A percentile compares a stretch with the other conserved stretches of the same genome.
Conservation (phyloP, 2,329 filamentous ascomycete species). For the Penicillium sp. region DNA sequence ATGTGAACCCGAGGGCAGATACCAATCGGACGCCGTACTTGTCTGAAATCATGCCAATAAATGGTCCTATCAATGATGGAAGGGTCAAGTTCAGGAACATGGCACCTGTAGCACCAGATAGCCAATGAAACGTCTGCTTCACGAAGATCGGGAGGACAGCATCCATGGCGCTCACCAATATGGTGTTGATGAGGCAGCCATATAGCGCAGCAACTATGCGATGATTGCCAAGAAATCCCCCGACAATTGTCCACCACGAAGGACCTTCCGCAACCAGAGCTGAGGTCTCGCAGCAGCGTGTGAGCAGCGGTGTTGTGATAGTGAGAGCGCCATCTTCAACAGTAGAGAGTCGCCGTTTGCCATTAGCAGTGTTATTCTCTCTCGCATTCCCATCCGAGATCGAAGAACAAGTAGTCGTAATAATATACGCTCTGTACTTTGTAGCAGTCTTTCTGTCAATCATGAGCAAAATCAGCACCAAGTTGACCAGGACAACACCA, state of each 20-base stretch:
- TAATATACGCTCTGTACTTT: not conserved
- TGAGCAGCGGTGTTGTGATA: constrained; percentile 1
- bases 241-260: constrained; percentile 4
- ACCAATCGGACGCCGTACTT: constrained; percentile 3
- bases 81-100: constrained; percentile 7
- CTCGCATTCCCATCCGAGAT: not conserved
- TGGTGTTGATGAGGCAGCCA: constrained; percentile 4
- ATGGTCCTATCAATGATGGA: constrained; percentile 5
- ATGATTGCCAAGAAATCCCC: not conserved
- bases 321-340: not conserved
- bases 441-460: constrained; percentile 2
- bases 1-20: not conserved
- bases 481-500: not conserved
- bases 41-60: constrained; percentile 6
- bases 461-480: constrained; percentile 4
- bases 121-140: constrained; percentile 6
- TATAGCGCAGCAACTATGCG: constrained; percentile 3
- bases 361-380: not conserved
- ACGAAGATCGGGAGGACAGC: constrained; percentile 1
- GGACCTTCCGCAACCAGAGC: not conserved
- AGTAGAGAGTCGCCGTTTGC: not conserved
- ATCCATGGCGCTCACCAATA: constrained; percentile 4
- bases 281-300: not conserved
- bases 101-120: constrained; percentile 4
- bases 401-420: not conserved